Conservation (phyloP, 2,329 filamentous ascomycete genomes). For the Botrytis porri region DNA sequence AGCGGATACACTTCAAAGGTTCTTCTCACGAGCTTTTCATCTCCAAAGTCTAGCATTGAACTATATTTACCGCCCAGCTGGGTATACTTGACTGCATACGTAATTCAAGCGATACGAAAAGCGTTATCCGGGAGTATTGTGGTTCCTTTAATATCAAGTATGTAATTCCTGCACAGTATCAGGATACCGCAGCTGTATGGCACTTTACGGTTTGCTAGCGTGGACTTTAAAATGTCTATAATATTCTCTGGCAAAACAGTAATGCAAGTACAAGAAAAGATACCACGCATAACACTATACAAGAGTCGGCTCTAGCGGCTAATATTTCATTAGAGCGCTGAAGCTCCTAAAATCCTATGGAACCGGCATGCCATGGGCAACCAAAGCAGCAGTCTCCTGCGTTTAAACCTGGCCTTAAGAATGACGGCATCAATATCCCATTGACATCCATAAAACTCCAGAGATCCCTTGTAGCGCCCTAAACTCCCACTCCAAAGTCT, state of each 20-base stretch:
- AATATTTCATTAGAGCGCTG: neutral
- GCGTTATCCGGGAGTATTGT: neutral
- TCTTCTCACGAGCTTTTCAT: neutral
- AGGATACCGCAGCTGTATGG: neutral
- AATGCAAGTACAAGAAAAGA: neutral
- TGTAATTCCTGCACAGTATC: neutral
- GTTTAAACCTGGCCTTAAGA: neutral
- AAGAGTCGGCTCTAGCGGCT: neutral
- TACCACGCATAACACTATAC: neutral
- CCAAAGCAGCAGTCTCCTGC: neutral
- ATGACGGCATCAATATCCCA: neutral
- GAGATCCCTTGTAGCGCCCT: neutral
- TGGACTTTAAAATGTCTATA: too few relatives aligned
- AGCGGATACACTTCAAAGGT: too few relatives aligned
- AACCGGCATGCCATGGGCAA: neutral
- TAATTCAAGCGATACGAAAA: neutral
- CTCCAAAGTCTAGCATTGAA: neutral
- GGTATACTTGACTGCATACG: neutral
- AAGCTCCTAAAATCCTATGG: neutral
- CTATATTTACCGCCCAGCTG: neutral
- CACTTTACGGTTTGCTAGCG: neutral
- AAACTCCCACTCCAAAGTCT: neutral
- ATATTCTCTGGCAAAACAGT: neutral
- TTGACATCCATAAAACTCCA: neutral
- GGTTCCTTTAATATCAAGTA: neutral